Evolutionary conservation across 306 rosid genomes (phyloP).

Genomic region (Hippophae rhamnoides): DNA sequence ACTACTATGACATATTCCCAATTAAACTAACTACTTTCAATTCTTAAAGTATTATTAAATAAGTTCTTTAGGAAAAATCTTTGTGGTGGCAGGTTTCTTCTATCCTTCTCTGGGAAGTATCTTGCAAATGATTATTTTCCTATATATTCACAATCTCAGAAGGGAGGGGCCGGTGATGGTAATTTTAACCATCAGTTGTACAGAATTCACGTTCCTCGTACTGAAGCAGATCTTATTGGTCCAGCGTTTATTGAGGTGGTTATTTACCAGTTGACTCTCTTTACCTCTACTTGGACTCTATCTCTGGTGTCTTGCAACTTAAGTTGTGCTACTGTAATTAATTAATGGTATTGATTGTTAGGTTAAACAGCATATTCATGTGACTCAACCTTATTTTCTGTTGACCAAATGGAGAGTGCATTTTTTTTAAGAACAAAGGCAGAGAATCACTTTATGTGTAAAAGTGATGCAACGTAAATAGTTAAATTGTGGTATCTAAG

Average conservation of each 20-base stretch:
- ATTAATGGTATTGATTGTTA: no score
- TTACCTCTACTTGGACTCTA: conserved; percentile 5
- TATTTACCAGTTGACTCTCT: conserved; percentile 10
- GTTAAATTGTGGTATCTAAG: no score
- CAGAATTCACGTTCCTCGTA: conserved; percentile 63
- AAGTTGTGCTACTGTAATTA: conserved; percentile 5
- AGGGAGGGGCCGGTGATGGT: conserved; percentile 34
- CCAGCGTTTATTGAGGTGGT: conserved; percentile 93
- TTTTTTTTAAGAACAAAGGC: no score
- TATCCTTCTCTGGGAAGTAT: conserved; percentile 87
- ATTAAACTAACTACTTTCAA: conserved; percentile 3
- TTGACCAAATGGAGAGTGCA: no score
- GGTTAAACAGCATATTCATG: background rate
- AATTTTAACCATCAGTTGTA: conserved; percentile 49
- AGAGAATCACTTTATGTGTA: no score
- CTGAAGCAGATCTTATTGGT: conserved; percentile 56
- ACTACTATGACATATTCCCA: no score
- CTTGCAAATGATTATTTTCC: conserved; percentile 40
- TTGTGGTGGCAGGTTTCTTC: conserved; percentile 66
- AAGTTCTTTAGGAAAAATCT: conserved; percentile 13
- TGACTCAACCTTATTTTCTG: background rate
- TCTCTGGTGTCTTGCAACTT: conserved; percentile 2
- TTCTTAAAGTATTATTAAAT: conserved; percentile 1
- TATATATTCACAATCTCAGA: conserved; percentile 39
- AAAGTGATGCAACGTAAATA: no score